phyloP scores from a whole-genome alignment of 169 alveolate species.

The Toxoplasma gondii region DNA sequence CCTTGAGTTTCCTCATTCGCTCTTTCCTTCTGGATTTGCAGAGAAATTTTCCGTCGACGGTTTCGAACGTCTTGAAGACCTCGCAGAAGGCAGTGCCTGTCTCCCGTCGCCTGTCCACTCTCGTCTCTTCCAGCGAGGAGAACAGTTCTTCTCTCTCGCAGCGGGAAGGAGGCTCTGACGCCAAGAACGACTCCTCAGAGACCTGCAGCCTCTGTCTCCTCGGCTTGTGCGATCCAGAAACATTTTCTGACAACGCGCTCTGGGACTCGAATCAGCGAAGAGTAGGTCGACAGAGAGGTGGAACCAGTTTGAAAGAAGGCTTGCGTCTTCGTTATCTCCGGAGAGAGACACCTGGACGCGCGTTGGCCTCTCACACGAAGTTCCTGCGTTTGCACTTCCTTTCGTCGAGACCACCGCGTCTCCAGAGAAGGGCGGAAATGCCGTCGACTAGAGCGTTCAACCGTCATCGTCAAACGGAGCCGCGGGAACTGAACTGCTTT shows the following conservation, averaged over 20 bases:
- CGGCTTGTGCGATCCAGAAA: background rate
- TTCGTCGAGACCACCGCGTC: too few relatives aligned
- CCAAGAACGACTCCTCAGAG: too few relatives aligned
- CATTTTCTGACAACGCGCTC: background rate
- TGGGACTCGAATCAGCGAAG: background rate
- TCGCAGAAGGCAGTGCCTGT: slow-evolving; percentile 17
- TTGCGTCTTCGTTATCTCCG: too few relatives aligned
- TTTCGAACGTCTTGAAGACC: slow-evolving; percentile 10
- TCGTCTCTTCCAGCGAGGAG: background rate
- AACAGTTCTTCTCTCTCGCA: background rate
- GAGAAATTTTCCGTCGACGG: background rate
- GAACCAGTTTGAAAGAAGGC: too few relatives aligned
- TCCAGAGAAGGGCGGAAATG: too few relatives aligned
- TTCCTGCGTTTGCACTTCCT: too few relatives aligned
- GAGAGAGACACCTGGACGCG: too few relatives aligned
- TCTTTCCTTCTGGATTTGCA: background rate
- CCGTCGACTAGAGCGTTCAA: too few relatives aligned
- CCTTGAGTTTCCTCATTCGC: slow-evolving; percentile 2
- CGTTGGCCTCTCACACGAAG: too few relatives aligned
- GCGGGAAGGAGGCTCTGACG: too few relatives aligned
- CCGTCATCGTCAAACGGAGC: too few relatives aligned
- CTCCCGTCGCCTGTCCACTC: background rate
- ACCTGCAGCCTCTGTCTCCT: background rate
- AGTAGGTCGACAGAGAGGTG: background rate
- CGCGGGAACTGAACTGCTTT: too few relatives aligned